These are phyloP conservation scores for Colletotrichum higginsianum DNA, from an alignment of 2,329 filamentous ascomycete species.

Conservation along the genomic window DNA sequence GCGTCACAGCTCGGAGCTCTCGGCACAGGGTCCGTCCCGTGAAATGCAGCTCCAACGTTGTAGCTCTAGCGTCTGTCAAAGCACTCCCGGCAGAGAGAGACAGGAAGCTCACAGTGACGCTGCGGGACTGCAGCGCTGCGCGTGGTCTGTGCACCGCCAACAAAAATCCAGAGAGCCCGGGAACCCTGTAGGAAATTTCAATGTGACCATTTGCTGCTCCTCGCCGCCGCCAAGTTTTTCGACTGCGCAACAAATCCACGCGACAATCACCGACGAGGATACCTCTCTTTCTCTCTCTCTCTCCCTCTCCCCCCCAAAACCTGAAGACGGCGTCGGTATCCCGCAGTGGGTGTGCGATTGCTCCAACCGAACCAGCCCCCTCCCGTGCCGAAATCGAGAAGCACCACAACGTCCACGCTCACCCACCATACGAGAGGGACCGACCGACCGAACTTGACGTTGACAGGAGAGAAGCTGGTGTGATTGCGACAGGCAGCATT, in stretches of 20 bases:
- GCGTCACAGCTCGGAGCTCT: slow-evolving; percentile 12
- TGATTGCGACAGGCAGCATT: slow-evolving; percentile 30
- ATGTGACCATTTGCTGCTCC: slow-evolving; percentile 34
- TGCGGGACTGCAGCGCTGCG: slow-evolving; percentile 23
- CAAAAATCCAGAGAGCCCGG: slow-evolving; percentile 36
- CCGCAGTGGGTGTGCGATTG: slow-evolving; percentile 10
- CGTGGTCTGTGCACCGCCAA: slow-evolving; percentile 35
- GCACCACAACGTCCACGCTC: slow-evolving; percentile 14
- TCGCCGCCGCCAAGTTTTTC: slow-evolving; percentile 42
- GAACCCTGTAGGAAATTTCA: slow-evolving; percentile 42
- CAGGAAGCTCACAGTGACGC: slow-evolving; percentile 33
- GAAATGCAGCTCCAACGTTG: neutral
- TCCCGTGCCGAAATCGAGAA: slow-evolving; percentile 8
- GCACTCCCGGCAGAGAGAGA: neutral
- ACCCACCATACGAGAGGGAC: neutral
- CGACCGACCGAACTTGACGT: slow-evolving; percentile 48
- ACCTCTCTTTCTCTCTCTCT: slow-evolving; percentile 17
- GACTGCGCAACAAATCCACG: slow-evolving; percentile 29
- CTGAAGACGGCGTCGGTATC: neutral
- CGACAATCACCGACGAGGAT: slow-evolving; percentile 34
- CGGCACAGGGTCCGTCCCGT: slow-evolving; percentile 7
- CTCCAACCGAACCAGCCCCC: neutral
- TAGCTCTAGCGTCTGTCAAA: slow-evolving; percentile 2
- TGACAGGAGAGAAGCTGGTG: slow-evolving; percentile 30
- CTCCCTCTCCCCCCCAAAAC: neutral